phyloP scores from a whole-genome alignment of 352 stramenopile genomes.

The Globisporangium nunn region DNA sequence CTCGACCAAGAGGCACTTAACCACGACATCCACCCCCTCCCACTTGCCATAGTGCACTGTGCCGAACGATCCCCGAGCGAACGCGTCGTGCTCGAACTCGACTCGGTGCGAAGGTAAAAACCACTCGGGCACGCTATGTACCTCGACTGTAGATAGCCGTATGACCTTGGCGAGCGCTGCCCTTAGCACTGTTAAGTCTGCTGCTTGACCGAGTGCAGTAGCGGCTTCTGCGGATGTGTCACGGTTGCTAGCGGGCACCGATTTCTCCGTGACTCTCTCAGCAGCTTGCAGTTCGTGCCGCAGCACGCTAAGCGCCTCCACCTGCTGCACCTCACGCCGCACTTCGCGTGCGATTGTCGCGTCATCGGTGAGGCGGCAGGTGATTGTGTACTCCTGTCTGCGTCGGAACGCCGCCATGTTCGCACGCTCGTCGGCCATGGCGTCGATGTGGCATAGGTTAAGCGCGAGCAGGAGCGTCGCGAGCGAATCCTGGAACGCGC shows the following conservation, averaged over 20 bases:
- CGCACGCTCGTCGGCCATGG: not conserved
- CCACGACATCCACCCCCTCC: not conserved
- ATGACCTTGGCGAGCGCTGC: slow-evolving; percentile 4
- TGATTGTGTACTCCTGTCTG: not conserved
- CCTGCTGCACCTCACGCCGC: not conserved
- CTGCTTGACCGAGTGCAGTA: not conserved
- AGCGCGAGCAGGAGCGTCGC: not conserved
- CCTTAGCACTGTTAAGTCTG: not conserved
- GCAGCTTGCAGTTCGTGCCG: not conserved
- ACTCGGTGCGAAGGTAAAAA: not conserved
- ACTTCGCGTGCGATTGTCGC: not conserved
- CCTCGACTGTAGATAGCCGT: not conserved
- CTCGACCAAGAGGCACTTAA: slow-evolving; percentile 4
- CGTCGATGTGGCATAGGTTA: not conserved
- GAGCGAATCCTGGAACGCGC: not conserved
- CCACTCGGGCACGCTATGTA: not conserved
- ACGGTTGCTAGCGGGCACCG: too few species aligned
- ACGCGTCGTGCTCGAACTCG: not conserved
- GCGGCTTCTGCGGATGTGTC: too few species aligned
- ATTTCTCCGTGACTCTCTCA: too few species aligned
- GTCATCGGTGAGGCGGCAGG: slow-evolving; percentile 1
- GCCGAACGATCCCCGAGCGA: slow-evolving; percentile 2
- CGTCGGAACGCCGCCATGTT: not conserved
- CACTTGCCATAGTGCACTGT: not conserved
- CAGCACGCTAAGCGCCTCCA: slow-evolving; percentile 1